phyloP scores from a whole-genome alignment of 108 stramenopile species.

The Parmales sp. region DNA sequence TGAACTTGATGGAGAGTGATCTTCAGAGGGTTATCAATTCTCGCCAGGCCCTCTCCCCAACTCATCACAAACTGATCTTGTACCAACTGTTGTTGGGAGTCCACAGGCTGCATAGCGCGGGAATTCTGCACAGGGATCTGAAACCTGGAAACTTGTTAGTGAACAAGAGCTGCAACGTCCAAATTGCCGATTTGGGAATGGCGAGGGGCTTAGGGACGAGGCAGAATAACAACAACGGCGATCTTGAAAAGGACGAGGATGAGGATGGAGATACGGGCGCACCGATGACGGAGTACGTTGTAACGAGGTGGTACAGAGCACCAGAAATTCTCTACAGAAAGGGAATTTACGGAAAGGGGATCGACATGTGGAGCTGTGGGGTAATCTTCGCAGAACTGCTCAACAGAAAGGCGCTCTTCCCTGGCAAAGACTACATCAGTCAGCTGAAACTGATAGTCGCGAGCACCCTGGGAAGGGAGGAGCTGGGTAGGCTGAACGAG shows the following conservation, averaged over 20 bases:
- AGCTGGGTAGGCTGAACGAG: background rate
- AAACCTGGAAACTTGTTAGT: constrained; percentile 42
- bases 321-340: constrained; percentile 31
- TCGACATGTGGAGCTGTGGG: constrained; percentile 35
- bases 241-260: constrained; percentile 15
- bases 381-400: constrained; percentile 38
- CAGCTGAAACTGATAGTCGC: constrained; percentile 45
- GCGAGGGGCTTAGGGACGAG: background rate
- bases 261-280: constrained; percentile 3
- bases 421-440: constrained; percentile 32
- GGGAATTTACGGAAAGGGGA: constrained; percentile 19
- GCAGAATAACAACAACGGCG: too few species aligned
- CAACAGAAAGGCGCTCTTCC: constrained; percentile 23
- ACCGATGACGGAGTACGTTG: constrained; percentile 35
- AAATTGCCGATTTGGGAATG: constrained; percentile 38
- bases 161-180: constrained; percentile 41
- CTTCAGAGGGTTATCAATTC: background rate
- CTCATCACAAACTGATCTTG: background rate
- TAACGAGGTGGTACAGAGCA: constrained; percentile 43
- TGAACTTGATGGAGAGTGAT: constrained; percentile 1
- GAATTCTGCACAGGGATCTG: constrained; percentile 32
- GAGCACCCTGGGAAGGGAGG: constrained; percentile 17
- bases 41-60: background rate
- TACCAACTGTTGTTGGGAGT: background rate
- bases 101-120: constrained; percentile 23